Base-by-base conservation (phyloP, 1,284 basidiomycete species). In the Cystobasidium sp. region DNA sequence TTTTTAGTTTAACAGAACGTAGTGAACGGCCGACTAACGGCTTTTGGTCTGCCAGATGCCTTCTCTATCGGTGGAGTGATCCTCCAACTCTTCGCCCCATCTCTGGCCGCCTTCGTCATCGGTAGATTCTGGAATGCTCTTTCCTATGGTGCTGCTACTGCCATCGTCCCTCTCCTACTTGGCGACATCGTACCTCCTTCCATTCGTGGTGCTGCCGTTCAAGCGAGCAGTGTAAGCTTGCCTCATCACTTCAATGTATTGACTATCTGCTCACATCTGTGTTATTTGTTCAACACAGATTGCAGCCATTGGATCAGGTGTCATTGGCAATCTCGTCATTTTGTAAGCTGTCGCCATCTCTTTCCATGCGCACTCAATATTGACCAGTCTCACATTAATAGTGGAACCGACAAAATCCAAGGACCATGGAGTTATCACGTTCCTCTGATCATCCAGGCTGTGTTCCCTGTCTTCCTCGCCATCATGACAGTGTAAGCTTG, bases 161-260 rank as follows among this genome's bases (percentile, higher is more conserved):
- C 53, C 12, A 56, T 56, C 18, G 53, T 56, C 14, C 53, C 53
- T 12, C 53, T 56, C 24, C 24, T 56, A 20, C 53, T 56, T 37
- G 53, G 53, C 39, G 53, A 56, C 24, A 56, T 56, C 18, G 53
- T 56, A 37, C 53, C 53, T 14, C 53, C 53, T 6, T 56, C 53
- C 18, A 56, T 56, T 22, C 20, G 53, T 31, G 53, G 53, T 37
- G 53, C 53, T 14, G 53, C 53, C 20, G 53, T 56, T 37, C 53
- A 56, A 56, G 53, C 53, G 5, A 56, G 53, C 53, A 56, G 53
- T 22, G 53, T 56, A 56, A 24, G 53, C 31, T 31, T 56, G 53
- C 4, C 24, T 6, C 3, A 12, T 31, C 22, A 8, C 24, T 1
- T 24, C 10, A 18, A 7, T 37, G 9, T 12, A 22, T 12, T 31